Base-by-base conservation (phyloP, 805 yeast genomes). In the Metschnikowia chrysomelidarum region DNA sequence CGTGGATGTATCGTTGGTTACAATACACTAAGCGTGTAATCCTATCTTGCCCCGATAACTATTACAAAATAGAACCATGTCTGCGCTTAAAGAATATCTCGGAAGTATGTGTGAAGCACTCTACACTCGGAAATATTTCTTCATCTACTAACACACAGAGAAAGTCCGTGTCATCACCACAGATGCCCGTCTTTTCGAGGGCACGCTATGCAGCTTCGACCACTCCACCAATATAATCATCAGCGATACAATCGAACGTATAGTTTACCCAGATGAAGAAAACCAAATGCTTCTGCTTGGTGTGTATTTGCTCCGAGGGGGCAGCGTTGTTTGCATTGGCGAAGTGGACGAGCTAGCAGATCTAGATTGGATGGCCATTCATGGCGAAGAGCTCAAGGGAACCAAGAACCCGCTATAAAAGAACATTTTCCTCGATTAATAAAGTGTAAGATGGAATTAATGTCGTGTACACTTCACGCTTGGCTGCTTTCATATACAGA, bases 171-270 rank as follows among this genome's bases (percentile, higher is more conserved):
- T 78, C 19, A 59, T 79, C 28, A 76, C 82, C 3, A 64, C 78
- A 5, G 82, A 76, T 44, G 84, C 82, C 8, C 60, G 75, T 31
- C 63, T 71, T 34, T 64, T 73, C 27, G 71, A 66, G 47, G 73
- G 73, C 4, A 54, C 50, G 14, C 59, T 67, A 15, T 60, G 60
- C 44, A 87, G 89, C 5, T 82, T 66, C 48, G 91, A 83, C 54
- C 75, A 78, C 43, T 66, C 76, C 28, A 75, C 84, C 16, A 83
- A 83, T 50, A 50, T 83, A 22, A 63, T 82, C 24, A 57, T 82
- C 25, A 59, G 75, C 3, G 57, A 67, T 25, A 69, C 82, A 12
- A 54, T 61, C 14, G 84, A 80, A 50, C 56, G 81, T 30, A 52
- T 76, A 12, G 64, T 78, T 27, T 66, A 64, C 33, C 53, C 53